phyloP scores from a whole-genome alignment of 2,329 filamentous ascomycete species.

The Neurospora sp. region DNA sequence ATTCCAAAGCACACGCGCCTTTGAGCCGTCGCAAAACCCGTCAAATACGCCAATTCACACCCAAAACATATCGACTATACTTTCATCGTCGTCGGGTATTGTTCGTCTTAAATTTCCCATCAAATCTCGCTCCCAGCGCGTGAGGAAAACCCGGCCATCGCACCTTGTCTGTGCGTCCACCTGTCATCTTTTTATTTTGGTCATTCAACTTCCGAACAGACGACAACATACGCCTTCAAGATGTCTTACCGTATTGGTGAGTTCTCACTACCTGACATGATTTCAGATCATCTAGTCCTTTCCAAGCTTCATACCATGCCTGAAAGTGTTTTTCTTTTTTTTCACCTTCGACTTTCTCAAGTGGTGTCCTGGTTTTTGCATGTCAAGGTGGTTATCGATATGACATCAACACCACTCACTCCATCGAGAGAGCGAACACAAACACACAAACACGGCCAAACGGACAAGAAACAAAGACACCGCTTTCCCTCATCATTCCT shows the following conservation, averaged over 20 bases:
- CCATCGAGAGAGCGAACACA: background rate
- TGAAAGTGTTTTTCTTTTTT: no score
- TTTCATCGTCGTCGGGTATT: background rate
- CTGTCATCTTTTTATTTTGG: background rate
- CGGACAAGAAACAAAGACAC: background rate
- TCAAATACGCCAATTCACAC: background rate
- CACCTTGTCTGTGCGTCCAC: background rate
- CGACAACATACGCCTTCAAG: conserved; percentile 5
- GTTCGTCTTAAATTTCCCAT: background rate
- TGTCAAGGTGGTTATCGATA: background rate
- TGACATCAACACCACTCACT: background rate
- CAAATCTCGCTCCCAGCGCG: no score
- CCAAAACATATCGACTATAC: background rate
- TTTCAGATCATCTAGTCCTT: background rate
- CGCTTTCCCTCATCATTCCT: background rate
- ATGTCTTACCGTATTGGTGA: conserved; percentile 26
- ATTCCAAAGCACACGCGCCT: background rate
- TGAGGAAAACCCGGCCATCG: background rate
- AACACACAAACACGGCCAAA: background rate
- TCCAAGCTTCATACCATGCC: no score
- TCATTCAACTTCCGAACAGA: background rate
- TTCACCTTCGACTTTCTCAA: no score
- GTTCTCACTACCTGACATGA: conserved; percentile 3
- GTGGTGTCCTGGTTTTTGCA: background rate
- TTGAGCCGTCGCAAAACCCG: background rate